These are phyloP conservation scores for Fabrea salina DNA, from an alignment of 169 alveolate species.

Conservation along the genomic window DNA sequence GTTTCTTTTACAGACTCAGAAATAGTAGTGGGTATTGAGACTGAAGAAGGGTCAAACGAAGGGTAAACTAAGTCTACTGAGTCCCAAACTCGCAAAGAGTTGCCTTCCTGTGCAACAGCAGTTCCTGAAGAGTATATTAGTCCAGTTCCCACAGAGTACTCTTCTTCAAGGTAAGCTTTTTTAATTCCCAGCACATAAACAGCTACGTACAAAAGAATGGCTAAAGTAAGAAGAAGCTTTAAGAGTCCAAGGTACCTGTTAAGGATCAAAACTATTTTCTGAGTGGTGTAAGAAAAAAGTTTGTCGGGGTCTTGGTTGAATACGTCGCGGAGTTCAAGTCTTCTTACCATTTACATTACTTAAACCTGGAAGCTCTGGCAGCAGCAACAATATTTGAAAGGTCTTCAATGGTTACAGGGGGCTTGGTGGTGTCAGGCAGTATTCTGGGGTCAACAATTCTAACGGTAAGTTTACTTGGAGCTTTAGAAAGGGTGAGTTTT, in stretches of 20 bases:
- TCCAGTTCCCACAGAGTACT: slow-evolving; percentile 21
- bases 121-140: slow-evolving; percentile 21
- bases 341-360: not conserved
- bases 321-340: slow-evolving; percentile 28
- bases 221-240: not conserved
- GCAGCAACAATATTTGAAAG: no score
- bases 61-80: slow-evolving; percentile 26
- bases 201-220: slow-evolving; percentile 14
- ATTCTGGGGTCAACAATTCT: no score
- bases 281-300: slow-evolving; percentile 26
- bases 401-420: no score
- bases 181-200: slow-evolving; percentile 13
- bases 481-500: no score
- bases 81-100: slow-evolving; percentile 20
- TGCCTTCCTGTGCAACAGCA: not conserved
- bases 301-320: slow-evolving; percentile 21
- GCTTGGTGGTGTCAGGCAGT: no score
- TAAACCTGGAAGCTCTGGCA: no score
- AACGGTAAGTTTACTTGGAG: no score
- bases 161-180: slow-evolving; percentile 28
- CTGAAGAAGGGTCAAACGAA: slow-evolving; percentile 15
- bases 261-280: not conserved
- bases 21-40: not conserved
- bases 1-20: not conserved
- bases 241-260: slow-evolving; percentile 14